These are phyloP conservation scores for Dimocarpus longan DNA, from an alignment of 345 rosid species.

Conservation along the genomic window DNA sequence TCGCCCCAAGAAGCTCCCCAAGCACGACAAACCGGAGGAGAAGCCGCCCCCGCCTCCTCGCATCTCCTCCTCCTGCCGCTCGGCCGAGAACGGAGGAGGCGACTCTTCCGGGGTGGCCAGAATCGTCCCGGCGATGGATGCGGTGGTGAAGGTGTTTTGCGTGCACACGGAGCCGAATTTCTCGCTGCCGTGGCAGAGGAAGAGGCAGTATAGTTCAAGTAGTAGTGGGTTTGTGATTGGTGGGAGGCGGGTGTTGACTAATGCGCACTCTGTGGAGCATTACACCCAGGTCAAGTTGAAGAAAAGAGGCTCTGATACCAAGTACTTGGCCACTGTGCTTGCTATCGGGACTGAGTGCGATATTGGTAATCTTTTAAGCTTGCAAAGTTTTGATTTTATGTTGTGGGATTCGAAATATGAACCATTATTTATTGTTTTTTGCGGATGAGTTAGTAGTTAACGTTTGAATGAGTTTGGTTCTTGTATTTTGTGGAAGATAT, in stretches of 20 bases:
- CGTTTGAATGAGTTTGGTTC: too few species aligned
- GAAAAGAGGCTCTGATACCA: slow-evolving; percentile 66
- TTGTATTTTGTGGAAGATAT: too few species aligned
- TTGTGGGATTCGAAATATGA: neutral
- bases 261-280: slow-evolving; percentile 73
- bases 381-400: slow-evolving; percentile 1
- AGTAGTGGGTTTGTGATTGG: slow-evolving; percentile 61
- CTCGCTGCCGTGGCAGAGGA: slow-evolving; percentile 60
- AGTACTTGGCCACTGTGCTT: slow-evolving; percentile 70
- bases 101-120: slow-evolving; percentile 5
- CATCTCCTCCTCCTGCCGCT: slow-evolving; percentile 19
- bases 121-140: slow-evolving; percentile 45
- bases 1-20: slow-evolving; percentile 45
- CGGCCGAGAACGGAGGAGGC: slow-evolving; percentile 26
- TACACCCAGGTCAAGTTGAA: slow-evolving; percentile 66
- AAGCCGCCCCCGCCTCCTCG: slow-evolving; percentile 24
- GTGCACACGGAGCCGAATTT: slow-evolving; percentile 50
- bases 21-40: slow-evolving; percentile 35
- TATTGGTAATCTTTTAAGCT: slow-evolving; percentile 42
- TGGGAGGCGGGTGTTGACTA: slow-evolving; percentile 53
- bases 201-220: slow-evolving; percentile 63
- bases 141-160: slow-evolving; percentile 52
- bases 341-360: slow-evolving; percentile 78
- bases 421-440: too few species aligned
- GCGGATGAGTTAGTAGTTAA: too few species aligned